phyloP scores from a whole-genome alignment of 305 asterid genomes.

The Rubia balearica region DNA sequence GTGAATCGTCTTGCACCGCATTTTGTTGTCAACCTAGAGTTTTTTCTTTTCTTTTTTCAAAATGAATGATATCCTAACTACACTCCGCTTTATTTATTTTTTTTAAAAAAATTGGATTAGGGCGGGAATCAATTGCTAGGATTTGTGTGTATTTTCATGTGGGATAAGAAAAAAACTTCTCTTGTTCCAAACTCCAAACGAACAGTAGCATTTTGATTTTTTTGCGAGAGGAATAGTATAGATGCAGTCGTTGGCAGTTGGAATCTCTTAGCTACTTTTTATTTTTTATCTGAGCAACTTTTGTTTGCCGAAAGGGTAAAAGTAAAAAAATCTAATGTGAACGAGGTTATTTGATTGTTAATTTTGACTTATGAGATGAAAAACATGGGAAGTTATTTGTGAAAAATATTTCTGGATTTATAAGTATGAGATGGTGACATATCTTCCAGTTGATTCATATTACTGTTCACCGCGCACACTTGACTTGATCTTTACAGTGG shows the following conservation, averaged over 20 bases:
- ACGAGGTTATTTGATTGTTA: not conserved
- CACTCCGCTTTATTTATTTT: no score
- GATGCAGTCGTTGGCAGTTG: not conserved
- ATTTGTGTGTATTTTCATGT: no score
- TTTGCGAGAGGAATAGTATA: not conserved
- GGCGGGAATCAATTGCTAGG: not conserved
- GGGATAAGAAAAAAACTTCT: not conserved
- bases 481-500: constrained; percentile 10
- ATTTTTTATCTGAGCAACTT: not conserved
- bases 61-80: no score
- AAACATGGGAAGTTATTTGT: not conserved
- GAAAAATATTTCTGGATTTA: not conserved
- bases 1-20: not conserved
- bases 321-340: not conserved
- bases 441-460: not conserved
- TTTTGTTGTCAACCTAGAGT: not conserved
- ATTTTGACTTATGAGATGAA: not conserved
- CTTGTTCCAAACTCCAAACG: not conserved
- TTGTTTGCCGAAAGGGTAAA: not conserved
- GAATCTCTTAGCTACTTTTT: not conserved
- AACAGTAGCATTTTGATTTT: not conserved
- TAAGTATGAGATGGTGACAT: not conserved
- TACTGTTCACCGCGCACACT: not conserved
- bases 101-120: not conserved
- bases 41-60: not conserved